Conservation (phyloP, 108 stramenopile genomes). For the Cyclostephanos invisitatus region DNA sequence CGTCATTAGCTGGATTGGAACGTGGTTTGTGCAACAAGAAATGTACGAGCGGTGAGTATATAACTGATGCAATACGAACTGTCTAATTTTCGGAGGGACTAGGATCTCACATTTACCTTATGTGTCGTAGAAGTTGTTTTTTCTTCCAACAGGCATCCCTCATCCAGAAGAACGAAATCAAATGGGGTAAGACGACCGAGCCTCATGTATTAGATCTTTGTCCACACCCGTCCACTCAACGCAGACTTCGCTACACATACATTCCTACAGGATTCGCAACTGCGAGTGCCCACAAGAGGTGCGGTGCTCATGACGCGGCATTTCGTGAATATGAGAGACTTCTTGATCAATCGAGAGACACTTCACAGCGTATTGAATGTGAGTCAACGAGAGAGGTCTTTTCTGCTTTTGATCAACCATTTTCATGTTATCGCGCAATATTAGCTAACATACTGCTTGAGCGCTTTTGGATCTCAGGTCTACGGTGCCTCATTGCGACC, state of each 20-base stretch:
- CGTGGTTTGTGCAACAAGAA: conserved; percentile 89
- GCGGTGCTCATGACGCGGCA: conserved; percentile 63
- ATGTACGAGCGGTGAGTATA: conserved; percentile 87
- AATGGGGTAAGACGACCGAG: conserved; percentile 62
- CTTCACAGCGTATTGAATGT: conserved; percentile 57
- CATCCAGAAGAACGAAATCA: conserved; percentile 86
- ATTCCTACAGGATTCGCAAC: conserved; percentile 64
- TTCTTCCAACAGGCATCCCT: conserved; percentile 86
- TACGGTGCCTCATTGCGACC: conserved; percentile 59
- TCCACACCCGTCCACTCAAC: neutral
- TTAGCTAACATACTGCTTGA: conserved; percentile 12
- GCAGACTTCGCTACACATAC: neutral
- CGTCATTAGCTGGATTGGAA: conserved; percentile 84
- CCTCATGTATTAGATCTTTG: neutral
- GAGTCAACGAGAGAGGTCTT: no score
- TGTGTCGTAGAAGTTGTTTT: conserved; percentile 17
- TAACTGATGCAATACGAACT: neutral
- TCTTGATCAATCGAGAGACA: conserved; percentile 73
- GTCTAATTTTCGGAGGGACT: neutral
- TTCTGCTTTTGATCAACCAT: neutral
- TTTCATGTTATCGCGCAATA: neutral
- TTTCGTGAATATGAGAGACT: conserved; percentile 73
- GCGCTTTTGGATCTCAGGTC: conserved; percentile 23
- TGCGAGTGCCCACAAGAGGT: conserved; percentile 73
- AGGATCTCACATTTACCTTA: neutral